Evolutionary conservation across 805 yeast species (phyloP), one percentile per base, ranked within the genome.

Genomic region (Starmerella ratchasimensis): DNA sequence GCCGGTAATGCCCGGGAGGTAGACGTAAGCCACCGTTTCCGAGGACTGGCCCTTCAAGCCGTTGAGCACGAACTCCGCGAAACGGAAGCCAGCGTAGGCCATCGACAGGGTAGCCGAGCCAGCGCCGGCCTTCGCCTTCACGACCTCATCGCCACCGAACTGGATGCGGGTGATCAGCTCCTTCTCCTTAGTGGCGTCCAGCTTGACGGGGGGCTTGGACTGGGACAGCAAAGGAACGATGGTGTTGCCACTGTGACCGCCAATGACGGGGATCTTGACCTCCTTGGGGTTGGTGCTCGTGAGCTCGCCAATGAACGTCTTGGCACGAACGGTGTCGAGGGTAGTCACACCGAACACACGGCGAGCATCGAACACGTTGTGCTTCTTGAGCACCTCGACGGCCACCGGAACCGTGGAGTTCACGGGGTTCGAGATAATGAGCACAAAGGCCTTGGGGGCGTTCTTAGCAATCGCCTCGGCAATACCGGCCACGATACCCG

Each of bases 71-170:
- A 79, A 65, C 57, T 72, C 76, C 22, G 84, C 80, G 57, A 83
- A 79, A 50, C 76, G 70, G 66, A 71, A 81, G 25, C 93, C 95
- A 25, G 95, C 94, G 52, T 76, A 79, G 8, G 96, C 96, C 96
- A 86, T 88, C 22, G 94, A 80, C 49, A 86, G 68, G 26, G 97
- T 86, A 40, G 96, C 96, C 34, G 94, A 81, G 28, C 96, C 96
- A 36, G 76, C 76, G 47, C 96, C 96, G 52, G 81, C 78, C 67
- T 86, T 86, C 39, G 96, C 96, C 64, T 80, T 68, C 47, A 86
- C 97, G 33, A 86, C 94, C 62, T 88, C 96, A 58, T 86, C 97
- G 57, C 97, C 97, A 45, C 93, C 94, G 52, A 79, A 84, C 65
- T 86, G 96, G 50, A 86, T 86, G 63, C 97, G 74, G 69, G 82